Evolutionary conservation across 306 rosid genomes (phyloP).

Genomic region (Trichosanthes cucumerina): DNA sequence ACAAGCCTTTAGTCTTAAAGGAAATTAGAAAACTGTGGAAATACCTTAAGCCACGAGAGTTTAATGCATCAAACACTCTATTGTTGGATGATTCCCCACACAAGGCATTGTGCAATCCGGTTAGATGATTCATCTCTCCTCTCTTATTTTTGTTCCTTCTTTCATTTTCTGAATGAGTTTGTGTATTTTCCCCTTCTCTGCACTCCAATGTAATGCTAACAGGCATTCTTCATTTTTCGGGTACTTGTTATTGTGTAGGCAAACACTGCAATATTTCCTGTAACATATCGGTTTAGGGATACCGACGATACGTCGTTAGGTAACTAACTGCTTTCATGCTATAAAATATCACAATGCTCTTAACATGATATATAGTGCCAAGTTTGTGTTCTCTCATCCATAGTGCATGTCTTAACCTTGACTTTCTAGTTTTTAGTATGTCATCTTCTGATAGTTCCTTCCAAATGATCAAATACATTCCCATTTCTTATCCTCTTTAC

Average conservation of each 20-base stretch:
- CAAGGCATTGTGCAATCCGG: conserved; percentile 82
- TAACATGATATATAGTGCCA: not conserved
- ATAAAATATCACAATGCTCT: conserved; percentile 15
- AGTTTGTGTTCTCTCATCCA: not conserved
- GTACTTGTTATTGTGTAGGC: conserved; percentile 37
- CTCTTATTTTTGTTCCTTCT: not conserved
- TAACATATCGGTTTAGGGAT: conserved; percentile 32
- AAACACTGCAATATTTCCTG: conserved; percentile 73
- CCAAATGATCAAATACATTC: not conserved
- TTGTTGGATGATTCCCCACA: conserved; percentile 89
- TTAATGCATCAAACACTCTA: conserved; percentile 64
- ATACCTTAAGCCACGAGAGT: conserved; percentile 53
- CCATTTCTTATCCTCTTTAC: not conserved
- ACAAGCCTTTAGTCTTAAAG: conserved; percentile 66
- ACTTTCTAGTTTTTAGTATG: not conserved
- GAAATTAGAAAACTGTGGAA: conserved; percentile 81
- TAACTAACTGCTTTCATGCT: conserved; percentile 21
- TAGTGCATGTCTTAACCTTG: not conserved
- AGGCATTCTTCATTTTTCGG: conserved; percentile 9
- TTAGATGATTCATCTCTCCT: conserved; percentile 22
- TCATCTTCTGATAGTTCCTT: not conserved
- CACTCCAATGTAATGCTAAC: conserved; percentile 9
- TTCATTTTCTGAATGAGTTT: conserved; percentile 2
- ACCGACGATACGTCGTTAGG: conserved; percentile 54
- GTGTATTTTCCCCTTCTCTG: conserved; percentile 9